These are phyloP conservation scores for Beta vulgaris DNA, from an alignment of 148 eudicot species.

Conservation along the genomic window DNA sequence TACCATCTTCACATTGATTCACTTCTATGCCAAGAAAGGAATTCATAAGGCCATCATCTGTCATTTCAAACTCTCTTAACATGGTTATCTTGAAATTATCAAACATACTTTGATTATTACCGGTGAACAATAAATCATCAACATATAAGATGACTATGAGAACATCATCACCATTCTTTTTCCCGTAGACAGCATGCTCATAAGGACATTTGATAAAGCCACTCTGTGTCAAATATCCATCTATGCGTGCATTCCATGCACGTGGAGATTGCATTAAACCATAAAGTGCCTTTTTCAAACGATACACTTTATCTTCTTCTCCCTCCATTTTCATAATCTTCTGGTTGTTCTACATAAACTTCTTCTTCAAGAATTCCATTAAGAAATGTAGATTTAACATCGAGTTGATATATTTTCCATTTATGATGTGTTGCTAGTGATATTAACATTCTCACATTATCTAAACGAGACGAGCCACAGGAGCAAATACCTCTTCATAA, in stretches of 20 bases:
- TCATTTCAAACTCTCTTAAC: background rate
- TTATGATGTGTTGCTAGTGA: background rate
- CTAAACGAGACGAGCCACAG: background rate
- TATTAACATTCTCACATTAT: background rate
- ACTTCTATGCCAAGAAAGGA: too few species aligned
- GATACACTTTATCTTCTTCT: too few species aligned
- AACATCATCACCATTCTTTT: background rate
- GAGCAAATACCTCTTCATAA: slow-evolving; percentile 6
- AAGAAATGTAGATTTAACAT: too few species aligned
- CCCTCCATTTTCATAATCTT: too few species aligned
- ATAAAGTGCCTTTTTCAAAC: slow-evolving; percentile 7
- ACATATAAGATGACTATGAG: background rate
- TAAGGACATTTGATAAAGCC: background rate
- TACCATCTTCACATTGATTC: too few species aligned
- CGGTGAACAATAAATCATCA: background rate
- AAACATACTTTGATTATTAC: background rate
- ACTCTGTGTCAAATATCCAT: background rate
- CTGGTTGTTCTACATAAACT: too few species aligned
- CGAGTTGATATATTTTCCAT: background rate
- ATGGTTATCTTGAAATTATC: too few species aligned
- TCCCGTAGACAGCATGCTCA: background rate
- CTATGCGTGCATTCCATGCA: background rate
- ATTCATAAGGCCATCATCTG: too few species aligned
- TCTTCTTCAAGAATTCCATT: too few species aligned
- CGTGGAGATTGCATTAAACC: background rate